phyloP scores from a whole-genome alignment of 495 filamentous ascomycete species.

The Arthonia radiata region DNA sequence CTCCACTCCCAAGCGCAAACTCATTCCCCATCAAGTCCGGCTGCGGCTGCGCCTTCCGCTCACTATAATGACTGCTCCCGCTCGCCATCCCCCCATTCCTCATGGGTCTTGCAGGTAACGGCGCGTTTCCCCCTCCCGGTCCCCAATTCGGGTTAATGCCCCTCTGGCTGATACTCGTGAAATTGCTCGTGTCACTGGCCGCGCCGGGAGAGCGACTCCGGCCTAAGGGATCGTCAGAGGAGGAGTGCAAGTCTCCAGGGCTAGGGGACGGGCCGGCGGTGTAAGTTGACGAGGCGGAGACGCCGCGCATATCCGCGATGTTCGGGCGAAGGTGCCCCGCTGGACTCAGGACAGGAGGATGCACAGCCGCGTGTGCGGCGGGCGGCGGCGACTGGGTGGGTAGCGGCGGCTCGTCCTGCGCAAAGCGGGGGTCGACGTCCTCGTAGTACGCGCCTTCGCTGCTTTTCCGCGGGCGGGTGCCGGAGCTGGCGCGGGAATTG shows the following conservation, averaged over 20 bases:
- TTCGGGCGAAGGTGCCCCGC: too few species aligned
- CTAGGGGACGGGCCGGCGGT: constrained; percentile 3
- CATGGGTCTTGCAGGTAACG: too few species aligned
- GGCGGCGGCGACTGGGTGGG: not conserved
- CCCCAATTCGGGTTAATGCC: constrained; percentile 70
- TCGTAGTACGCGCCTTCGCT: constrained; percentile 73
- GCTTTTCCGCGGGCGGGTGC: too few species aligned
- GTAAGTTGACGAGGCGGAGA: constrained; percentile 1
- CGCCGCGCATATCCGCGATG: too few species aligned
- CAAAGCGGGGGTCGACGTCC: constrained; percentile 81
- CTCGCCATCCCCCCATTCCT: too few species aligned
- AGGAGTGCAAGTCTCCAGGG: constrained; percentile 6
- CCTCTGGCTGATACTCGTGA: constrained; percentile 66
- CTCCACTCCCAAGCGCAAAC: too few species aligned
- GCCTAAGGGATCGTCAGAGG: constrained; percentile 35
- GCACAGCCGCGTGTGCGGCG: too few species aligned
- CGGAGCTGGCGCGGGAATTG: constrained; percentile 20
- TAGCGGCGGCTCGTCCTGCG: constrained; percentile 8
- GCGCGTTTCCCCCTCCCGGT: too few species aligned
- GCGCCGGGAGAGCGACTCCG: constrained; percentile 51
- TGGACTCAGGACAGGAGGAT: too few species aligned
- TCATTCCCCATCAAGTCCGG: too few species aligned
- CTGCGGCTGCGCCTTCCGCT: too few species aligned
- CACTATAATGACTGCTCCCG: too few species aligned
- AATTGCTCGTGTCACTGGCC: constrained; percentile 50